Evolutionary conservation across 2,329 filamentous ascomycete species (phyloP).

Genomic region (Venturia aucupariae): DNA sequence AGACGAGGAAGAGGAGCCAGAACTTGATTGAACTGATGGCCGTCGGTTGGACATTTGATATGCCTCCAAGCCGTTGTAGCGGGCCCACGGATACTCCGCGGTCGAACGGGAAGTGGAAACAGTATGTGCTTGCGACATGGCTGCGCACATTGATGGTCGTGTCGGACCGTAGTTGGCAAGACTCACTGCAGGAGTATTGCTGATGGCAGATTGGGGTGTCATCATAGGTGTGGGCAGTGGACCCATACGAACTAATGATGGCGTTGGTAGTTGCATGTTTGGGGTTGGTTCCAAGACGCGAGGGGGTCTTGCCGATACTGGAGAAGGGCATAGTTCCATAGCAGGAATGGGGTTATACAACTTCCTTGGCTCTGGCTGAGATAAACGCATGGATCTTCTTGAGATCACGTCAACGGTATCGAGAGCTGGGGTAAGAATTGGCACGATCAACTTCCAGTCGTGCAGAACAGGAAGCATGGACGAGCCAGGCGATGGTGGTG

Average conservation of each 20-base stretch:
- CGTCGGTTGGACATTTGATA: slow-evolving; percentile 37
- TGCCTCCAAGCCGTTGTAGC: slow-evolving; percentile 32
- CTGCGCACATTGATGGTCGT: slow-evolving; percentile 48
- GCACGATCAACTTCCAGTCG: slow-evolving; percentile 43
- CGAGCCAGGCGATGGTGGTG: slow-evolving; percentile 25
- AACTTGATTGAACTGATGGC: slow-evolving; percentile 40
- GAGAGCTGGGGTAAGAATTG: slow-evolving; percentile 47
- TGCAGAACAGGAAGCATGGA: slow-evolving; percentile 32
- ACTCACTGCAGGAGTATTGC: slow-evolving; percentile 54
- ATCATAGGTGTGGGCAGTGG: slow-evolving; percentile 53
- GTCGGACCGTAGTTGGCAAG: slow-evolving; percentile 38
- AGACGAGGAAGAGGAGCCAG: slow-evolving; percentile 46
- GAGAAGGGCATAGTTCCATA: not conserved
- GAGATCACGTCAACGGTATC: slow-evolving; percentile 37
- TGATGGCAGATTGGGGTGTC: slow-evolving; percentile 47
- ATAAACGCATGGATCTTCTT: slow-evolving; percentile 18
- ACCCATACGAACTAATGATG: slow-evolving; percentile 45
- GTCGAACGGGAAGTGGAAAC: slow-evolving; percentile 44
- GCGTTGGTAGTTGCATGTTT: slow-evolving; percentile 41
- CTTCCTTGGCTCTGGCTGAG: slow-evolving; percentile 2
- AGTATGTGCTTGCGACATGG: slow-evolving; percentile 49
- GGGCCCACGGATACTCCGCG: slow-evolving; percentile 9
- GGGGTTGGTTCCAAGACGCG: slow-evolving; percentile 43
- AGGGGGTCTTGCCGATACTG: slow-evolving; percentile 31
- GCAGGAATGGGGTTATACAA: not conserved